Evolutionary conservation across 2,329 filamentous ascomycete species (phyloP), one percentile per base, ranked within the genome.

Genomic region (Monosporascus sp.): DNA sequence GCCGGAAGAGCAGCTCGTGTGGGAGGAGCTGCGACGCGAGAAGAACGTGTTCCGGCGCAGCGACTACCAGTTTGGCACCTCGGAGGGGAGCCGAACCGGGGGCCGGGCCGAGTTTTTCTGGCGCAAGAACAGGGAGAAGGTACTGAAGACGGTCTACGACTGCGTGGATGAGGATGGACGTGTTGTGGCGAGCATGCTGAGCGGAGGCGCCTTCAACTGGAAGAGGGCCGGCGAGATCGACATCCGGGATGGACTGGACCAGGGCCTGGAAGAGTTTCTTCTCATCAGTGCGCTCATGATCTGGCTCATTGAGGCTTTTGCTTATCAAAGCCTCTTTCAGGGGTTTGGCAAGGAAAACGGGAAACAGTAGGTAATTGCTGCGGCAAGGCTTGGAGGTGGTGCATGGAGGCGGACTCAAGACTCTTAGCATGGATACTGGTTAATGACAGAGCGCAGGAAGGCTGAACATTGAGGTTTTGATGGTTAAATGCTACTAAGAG

Each of bases 271-370:
- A 43, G 50, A 53, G 50, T 27, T 41, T n/a, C 37, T 55, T 22
- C 18, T 55, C 35, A 49, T 53, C 24, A 49, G 54, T 37, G 50
- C 36, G 11, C 15, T 45, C n/a, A 45, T 48, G 4, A 50, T 55
- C 43, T 55, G 54, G 54, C 20, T 43, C 5, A 24, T 37, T 18
- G 54, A 55, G 44, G 50, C 50, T 22, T 20, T 55, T 14, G 38
- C 46, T 8, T 52, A 52, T 35, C 54, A 55, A 41, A 55, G 54
- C 37, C 7, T 53, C 11, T 18, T 47, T 11, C 47, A 50, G 47
- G 53, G 54, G 2, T 55, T 46, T 27, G 25, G 20, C 41, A 0
- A 44, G 14, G 43, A 27, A 17, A 64, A 5, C 65, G 53, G 27
- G 6, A 35, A 45, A 50, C 53, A 35, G 31, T 35, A 14, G 11